phyloP scores from a whole-genome alignment of 2,329 filamentous ascomycete genomes.

The Fusarium siculi region DNA sequence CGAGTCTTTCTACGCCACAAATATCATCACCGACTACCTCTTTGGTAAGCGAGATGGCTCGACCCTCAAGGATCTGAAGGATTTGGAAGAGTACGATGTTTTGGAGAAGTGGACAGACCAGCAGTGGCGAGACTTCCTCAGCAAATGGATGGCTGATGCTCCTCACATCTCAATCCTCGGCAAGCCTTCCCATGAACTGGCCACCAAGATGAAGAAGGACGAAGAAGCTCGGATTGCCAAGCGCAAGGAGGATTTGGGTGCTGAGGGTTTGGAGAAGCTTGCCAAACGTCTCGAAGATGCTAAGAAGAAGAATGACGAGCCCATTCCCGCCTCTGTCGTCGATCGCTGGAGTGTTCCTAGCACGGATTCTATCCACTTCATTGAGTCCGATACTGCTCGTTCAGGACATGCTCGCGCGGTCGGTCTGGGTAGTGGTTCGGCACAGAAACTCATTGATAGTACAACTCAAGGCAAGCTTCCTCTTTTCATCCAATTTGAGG shows the following conservation, averaged over 20 bases:
- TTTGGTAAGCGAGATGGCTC: slow-evolving; percentile 89
- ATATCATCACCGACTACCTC: slow-evolving; percentile 91
- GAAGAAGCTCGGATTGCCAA: slow-evolving; percentile 82
- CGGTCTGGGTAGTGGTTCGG: slow-evolving; percentile 72
- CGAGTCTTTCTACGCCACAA: slow-evolving; percentile 82
- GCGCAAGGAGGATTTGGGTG: slow-evolving; percentile 81
- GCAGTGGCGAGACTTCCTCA: slow-evolving; percentile 85
- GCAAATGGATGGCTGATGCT: slow-evolving; percentile 85
- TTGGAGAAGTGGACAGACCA: slow-evolving; percentile 83
- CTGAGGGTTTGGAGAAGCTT: slow-evolving; percentile 82
- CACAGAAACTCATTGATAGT: slow-evolving; percentile 80
- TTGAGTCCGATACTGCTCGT: slow-evolving; percentile 85
- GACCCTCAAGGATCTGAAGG: slow-evolving; percentile 70
- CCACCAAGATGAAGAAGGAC: slow-evolving; percentile 82
- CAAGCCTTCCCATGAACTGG: slow-evolving; percentile 82
- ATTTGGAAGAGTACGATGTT: slow-evolving; percentile 69
- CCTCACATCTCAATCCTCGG: slow-evolving; percentile 89
- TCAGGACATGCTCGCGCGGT: slow-evolving; percentile 80
- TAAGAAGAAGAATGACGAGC: slow-evolving; percentile 87
- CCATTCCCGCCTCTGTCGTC: slow-evolving; percentile 85
- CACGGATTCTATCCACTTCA: slow-evolving; percentile 94
- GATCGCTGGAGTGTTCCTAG: slow-evolving; percentile 84
- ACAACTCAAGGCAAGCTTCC: slow-evolving; percentile 71
- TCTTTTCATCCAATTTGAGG: slow-evolving; percentile 96
- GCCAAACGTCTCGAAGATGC: slow-evolving; percentile 81